A percentile compares a stretch with the other conserved stretches of the same genome.
Evolutionary conservation across 2,329 filamentous ascomycete genomes (phyloP).

Genomic region (Penicillium crustosum): DNA sequence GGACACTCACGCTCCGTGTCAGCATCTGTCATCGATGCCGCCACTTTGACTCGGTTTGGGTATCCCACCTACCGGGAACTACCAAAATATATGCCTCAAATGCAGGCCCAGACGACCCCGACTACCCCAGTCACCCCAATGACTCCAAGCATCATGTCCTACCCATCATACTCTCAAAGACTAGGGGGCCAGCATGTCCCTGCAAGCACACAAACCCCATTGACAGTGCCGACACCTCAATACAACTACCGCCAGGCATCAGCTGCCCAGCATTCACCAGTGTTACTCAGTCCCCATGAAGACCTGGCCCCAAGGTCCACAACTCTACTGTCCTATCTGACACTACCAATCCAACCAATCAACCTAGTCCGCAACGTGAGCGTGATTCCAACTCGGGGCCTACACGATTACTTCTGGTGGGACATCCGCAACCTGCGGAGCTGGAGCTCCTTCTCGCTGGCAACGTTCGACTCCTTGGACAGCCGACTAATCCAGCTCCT

Average conservation of each 20-base stretch:
- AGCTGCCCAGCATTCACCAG: slow-evolving; percentile 28
- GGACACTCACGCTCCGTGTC: slow-evolving; percentile 61
- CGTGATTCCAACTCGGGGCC: slow-evolving; percentile 63
- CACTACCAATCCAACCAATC: slow-evolving; percentile 74
- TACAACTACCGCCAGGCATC: slow-evolving; percentile 28
- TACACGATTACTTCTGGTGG: slow-evolving; percentile 90
- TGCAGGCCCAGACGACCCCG: slow-evolving; percentile 44
- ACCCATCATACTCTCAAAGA: slow-evolving; percentile 35
- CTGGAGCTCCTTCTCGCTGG: slow-evolving; percentile 77
- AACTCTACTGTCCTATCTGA: slow-evolving; percentile 76
- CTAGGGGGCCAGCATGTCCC: slow-evolving; percentile 36
- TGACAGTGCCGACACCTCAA: slow-evolving; percentile 31
- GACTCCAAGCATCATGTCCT: slow-evolving; percentile 40
- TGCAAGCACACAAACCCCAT: slow-evolving; percentile 37
- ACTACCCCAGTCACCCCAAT: slow-evolving; percentile 43
- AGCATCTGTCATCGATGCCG: slow-evolving; percentile 66
- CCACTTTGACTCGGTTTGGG: slow-evolving; percentile 67
- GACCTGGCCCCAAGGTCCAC: slow-evolving; percentile 51
- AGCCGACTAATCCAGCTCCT: slow-evolving; percentile 72
- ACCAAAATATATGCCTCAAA: slow-evolving; percentile 56
- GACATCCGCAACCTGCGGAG: slow-evolving; percentile 83
- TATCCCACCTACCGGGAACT: slow-evolving; percentile 83
- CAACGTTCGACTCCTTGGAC: slow-evolving; percentile 65
- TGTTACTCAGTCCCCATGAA: slow-evolving; percentile 25
- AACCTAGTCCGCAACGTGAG: slow-evolving; percentile 78